Evolutionary conservation across 139 green algal genomes (phyloP), one percentile per base, ranked within the genome.

Genomic region (Prasinococcaceae sp.): DNA sequence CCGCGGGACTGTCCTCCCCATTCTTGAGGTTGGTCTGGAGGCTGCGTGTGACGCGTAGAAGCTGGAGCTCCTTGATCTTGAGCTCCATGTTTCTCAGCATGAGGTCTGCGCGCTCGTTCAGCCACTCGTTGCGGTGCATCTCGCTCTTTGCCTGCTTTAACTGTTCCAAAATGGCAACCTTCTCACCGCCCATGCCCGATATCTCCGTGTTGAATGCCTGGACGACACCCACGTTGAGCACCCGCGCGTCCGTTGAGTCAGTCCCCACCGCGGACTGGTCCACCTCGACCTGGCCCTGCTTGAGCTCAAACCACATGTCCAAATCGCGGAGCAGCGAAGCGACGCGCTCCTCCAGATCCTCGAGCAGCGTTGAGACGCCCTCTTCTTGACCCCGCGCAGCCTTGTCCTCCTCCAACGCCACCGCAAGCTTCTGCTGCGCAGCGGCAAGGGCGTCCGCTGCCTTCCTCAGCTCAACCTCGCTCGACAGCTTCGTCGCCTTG

Each of bases 51-150:
- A 56, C 48, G 27, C 48, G 48, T 6, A 56, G 48, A 26, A 56
- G 48, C 48, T 56, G 48, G 26, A 56, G 48, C 48, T 56, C 48
- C 30, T 56, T 56, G 26, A 56, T 56, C 33, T 56, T 56, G 9
- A 9, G n/a, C 12, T 8, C n/a, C 25, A 25, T 5, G 48, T 56
- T 27, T 6, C 50, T 27, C 6, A 46, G 24, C 14, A 49, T 47
- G 32, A 56, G 48, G 5, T 42, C 29, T 5, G 6, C 5, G 5
- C 17, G 48, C 30, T 26, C 5, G 27, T 49, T 47, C 30, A 30
- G 5, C 48, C 48, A 56, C 48, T 56, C 14, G 20, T 47, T 26
- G 10, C 5, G 50, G 48, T 56, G n/a, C 4, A 56, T 56, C 9
- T 56, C 48, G 4, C 23, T 10, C 8, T 27, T 26, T 8, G 6